Evolutionary conservation across 2,329 filamentous ascomycete species (phyloP).

Genomic region (Hysterium pulicare): DNA sequence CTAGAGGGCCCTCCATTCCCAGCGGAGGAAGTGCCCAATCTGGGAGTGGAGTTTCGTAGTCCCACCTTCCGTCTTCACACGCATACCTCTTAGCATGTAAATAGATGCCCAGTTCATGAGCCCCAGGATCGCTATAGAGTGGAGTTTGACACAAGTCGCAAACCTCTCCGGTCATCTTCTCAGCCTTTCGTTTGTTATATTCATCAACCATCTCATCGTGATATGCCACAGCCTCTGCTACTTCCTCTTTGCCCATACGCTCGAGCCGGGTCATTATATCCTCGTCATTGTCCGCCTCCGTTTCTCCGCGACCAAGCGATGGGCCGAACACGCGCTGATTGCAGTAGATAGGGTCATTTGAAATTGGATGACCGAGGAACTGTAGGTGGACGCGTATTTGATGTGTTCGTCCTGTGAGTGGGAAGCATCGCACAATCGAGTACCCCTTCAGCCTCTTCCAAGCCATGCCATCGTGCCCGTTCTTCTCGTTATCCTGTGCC

Average conservation of each 20-base stretch:
- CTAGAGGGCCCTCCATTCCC: constrained; percentile 67
- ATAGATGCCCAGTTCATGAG: constrained; percentile 88
- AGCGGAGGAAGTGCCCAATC: constrained; percentile 80
- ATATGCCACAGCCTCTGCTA: constrained; percentile 86
- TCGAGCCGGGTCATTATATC: constrained; percentile 83
- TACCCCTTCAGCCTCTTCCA: constrained; percentile 67
- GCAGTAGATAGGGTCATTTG: constrained; percentile 96
- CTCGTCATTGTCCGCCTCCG: constrained; percentile 71
- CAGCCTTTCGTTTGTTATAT: constrained; percentile 86
- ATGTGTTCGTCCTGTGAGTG: constrained; percentile 89
- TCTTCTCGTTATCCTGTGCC: constrained; percentile 25
- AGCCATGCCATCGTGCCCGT: constrained; percentile 35
- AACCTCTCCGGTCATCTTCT: constrained; percentile 83
- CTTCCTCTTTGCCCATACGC: constrained; percentile 90
- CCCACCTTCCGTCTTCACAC: constrained; percentile 78
- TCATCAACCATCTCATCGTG: constrained; percentile 89
- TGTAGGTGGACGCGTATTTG: constrained; percentile 94
- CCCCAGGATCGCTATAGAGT: constrained; percentile 87
- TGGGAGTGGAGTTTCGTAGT: constrained; percentile 80
- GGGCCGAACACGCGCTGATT: constrained; percentile 90
- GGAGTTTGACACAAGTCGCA: constrained; percentile 83
- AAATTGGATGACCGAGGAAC: constrained; percentile 89
- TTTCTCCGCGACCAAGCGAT: constrained; percentile 68
- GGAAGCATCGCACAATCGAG: constrained; percentile 90
- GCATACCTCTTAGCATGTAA: constrained; percentile 90